phyloP scores from a whole-genome alignment of 1,284 basidiomycete species.

The Ustilago nuda region DNA sequence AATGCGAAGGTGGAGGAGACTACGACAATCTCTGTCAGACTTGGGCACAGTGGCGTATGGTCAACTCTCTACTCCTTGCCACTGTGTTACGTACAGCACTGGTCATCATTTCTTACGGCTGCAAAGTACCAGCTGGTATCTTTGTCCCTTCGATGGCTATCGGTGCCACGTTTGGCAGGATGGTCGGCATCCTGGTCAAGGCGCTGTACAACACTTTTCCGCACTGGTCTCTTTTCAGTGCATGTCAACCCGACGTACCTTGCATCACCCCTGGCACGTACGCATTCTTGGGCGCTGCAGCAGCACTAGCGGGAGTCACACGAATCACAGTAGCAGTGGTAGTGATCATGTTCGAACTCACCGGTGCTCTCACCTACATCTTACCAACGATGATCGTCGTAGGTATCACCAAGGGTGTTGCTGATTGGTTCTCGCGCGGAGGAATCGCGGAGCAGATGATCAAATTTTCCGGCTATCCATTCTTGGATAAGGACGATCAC shows the following conservation, averaged over 20 bases:
- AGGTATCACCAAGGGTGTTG: constrained; percentile 94
- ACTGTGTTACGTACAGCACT: constrained; percentile 87
- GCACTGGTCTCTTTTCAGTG: constrained; percentile 83
- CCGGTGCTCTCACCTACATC: constrained; percentile 96
- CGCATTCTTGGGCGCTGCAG: constrained; percentile 53
- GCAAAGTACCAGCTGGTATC: constrained; percentile 96
- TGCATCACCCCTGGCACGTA: constrained; percentile 96
- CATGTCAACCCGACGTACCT: constrained; percentile 89
- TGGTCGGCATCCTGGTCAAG: constrained; percentile 86
- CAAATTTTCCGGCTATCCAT: constrained; percentile 94
- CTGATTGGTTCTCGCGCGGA: constrained; percentile 90
- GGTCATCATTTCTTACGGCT: constrained; percentile 93
- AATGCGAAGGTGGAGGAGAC: constrained; percentile 94
- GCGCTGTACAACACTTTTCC: constrained; percentile 87
- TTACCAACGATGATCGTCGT: constrained; percentile 98
- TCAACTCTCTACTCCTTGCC: constrained; percentile 89
- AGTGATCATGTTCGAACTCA: constrained; percentile 99
- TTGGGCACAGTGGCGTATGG: constrained; percentile 91
- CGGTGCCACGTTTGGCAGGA: constrained; percentile 93
- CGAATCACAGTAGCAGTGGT: constrained; percentile 97
- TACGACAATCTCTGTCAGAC: constrained; percentile 95
- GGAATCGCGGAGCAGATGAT: constrained; percentile 99
- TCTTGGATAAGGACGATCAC: constrained; percentile 83
- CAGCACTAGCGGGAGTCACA: constrained; percentile 79
- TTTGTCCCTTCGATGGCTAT: constrained; percentile 97